Percentiles rank a stretch among this genome's conserved stretches.
Evolutionary conservation across 192 early-diverging fungal genomes (phyloP).

Genomic region (Coemansia sp.): DNA sequence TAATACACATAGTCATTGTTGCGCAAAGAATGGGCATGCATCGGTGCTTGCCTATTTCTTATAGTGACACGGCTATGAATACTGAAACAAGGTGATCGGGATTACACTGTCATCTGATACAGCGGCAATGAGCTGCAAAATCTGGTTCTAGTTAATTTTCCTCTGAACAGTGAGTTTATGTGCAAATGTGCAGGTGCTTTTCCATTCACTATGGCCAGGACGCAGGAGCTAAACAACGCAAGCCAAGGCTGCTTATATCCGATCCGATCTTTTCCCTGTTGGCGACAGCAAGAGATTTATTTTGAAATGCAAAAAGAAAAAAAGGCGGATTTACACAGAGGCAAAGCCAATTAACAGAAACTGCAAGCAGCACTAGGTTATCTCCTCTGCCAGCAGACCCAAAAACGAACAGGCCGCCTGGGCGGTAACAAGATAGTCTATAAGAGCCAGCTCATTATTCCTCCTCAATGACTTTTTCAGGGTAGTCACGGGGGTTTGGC

Average conservation of each 20-base stretch:
- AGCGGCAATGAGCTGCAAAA: too few species aligned
- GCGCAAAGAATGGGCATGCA: constrained; percentile 3
- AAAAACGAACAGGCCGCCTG: not conserved
- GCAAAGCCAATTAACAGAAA: constrained; percentile 5
- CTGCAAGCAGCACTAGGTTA: constrained; percentile 1
- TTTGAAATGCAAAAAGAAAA: constrained; percentile 3
- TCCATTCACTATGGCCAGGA: too few species aligned
- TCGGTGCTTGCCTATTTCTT: too few species aligned
- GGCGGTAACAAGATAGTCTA: not conserved
- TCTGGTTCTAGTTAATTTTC: too few species aligned
- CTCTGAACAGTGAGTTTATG: too few species aligned
- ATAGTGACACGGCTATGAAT: too few species aligned
- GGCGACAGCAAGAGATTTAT: constrained; percentile 4
- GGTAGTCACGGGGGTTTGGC: constrained; percentile 16
- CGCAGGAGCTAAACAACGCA: too few species aligned
- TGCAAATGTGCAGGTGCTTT: too few species aligned
- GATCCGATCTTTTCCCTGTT: constrained; percentile 5
- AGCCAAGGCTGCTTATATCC: not conserved
- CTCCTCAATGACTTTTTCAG: constrained; percentile 14
- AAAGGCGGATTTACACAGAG: constrained; percentile 8
- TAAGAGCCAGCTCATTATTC: constrained; percentile 3
- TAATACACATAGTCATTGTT: constrained; percentile 9
- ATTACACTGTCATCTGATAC: too few species aligned
- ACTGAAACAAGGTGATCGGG: too few species aligned
- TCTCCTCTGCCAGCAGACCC: constrained; percentile 5